A percentile compares a stretch with the other conserved stretches of the same genome.
phyloP scores from a whole-genome alignment of 805 yeast species.

The Kuraishia hungarica region DNA sequence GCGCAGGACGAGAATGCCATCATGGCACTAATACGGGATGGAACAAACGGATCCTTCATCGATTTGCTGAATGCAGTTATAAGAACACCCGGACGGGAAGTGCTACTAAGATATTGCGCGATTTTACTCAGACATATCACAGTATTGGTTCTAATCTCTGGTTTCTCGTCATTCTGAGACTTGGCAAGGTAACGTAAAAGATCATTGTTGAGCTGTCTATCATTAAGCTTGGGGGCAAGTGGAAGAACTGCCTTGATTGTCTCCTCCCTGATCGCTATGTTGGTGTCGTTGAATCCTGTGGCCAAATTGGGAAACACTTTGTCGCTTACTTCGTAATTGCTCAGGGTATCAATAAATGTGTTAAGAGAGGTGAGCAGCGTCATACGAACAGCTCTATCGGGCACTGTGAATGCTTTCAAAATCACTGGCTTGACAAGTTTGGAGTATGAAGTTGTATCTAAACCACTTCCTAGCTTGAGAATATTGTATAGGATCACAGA shows the following conservation, averaged over 20 bases:
- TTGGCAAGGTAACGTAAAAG: slow-evolving; percentile 73
- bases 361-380: slow-evolving; percentile 61
- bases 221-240: slow-evolving; percentile 58
- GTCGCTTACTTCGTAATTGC: slow-evolving; percentile 56
- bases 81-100: slow-evolving; percentile 61
- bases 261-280: slow-evolving; percentile 69
- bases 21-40: slow-evolving; percentile 69
- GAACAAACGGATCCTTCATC: slow-evolving; percentile 68
- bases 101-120: slow-evolving; percentile 45
- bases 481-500: slow-evolving; percentile 30
- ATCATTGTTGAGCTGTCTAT: slow-evolving; percentile 82
- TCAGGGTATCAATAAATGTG: slow-evolving; percentile 36
- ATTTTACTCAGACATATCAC: slow-evolving; percentile 61
- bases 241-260: slow-evolving; percentile 57
- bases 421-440: slow-evolving; percentile 49
- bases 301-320: slow-evolving; percentile 59
- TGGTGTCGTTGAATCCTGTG: slow-evolving; percentile 84
- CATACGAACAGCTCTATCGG: slow-evolving; percentile 74
- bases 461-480: slow-evolving; percentile 24
- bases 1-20: slow-evolving; percentile 60
- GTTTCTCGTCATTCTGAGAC: slow-evolving; percentile 67
- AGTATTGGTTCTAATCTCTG: slow-evolving; percentile 73
- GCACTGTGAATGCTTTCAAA: slow-evolving; percentile 49
- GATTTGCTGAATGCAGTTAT: slow-evolving; percentile 84
- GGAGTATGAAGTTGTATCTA: slow-evolving; percentile 26